phyloP scores from a whole-genome alignment of 441 rosid species.

The Gossypium gossypioides region DNA sequence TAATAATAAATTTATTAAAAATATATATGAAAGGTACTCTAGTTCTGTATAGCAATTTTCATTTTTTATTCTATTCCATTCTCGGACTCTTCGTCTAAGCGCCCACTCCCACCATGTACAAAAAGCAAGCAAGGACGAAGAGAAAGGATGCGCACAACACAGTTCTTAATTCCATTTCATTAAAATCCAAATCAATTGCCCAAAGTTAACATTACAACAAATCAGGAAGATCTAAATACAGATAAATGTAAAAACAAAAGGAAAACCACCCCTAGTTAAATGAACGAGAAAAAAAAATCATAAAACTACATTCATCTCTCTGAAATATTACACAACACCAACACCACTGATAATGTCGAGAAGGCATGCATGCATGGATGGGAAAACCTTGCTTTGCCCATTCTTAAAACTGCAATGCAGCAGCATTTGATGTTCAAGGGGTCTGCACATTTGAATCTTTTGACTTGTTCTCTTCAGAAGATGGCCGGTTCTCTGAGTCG shows the following conservation, averaged over 20 bases:
- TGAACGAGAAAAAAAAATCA: background rate
- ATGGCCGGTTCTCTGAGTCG: conserved; percentile 48
- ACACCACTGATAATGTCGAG: background rate
- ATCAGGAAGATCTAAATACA: background rate
- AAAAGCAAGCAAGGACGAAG: background rate
- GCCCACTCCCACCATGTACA: too few species aligned
- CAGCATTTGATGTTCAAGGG: conserved; percentile 28
- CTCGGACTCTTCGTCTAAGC: too few species aligned
- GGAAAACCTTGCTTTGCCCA: background rate
- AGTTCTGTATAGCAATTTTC: too few species aligned
- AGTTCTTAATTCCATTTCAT: background rate
- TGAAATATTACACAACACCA: background rate
- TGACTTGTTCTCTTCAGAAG: conserved; percentile 63
- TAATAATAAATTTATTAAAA: too few species aligned
- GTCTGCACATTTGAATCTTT: conserved; percentile 70
- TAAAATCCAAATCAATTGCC: background rate
- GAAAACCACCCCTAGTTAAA: background rate
- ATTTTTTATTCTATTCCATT: too few species aligned
- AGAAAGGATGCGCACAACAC: background rate
- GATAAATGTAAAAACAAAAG: background rate
- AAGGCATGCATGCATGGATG: background rate
- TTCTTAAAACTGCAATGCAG: background rate
- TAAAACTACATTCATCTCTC: background rate
- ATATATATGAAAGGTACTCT: too few species aligned
- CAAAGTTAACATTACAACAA: background rate